Evolutionary conservation across 2,329 filamentous ascomycete genomes (phyloP), one percentile per base, ranked within the genome.

Genomic region (Cercospora zeae-maydis): DNA sequence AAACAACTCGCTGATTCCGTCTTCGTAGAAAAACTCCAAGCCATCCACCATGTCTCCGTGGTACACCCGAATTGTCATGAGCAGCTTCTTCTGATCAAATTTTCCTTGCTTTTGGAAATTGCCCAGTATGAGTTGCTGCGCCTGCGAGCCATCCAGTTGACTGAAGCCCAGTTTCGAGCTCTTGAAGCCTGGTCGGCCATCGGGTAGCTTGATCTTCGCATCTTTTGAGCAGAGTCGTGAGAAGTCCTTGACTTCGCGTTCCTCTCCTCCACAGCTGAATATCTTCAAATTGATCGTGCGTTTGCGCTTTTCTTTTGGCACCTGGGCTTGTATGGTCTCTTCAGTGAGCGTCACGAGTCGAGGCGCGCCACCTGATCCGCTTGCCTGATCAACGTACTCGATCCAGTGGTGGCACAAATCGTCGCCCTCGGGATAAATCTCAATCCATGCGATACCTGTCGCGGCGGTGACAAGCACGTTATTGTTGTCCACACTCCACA

Each of bases 21-120:
- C 92, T 72, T 98, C 93, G 73, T 96, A 98, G 63, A 90, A 82
- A 76, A 99, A 98, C 75, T 98, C 93, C 19, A 99, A 77, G 0
- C 95, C 95, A 74, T 96, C 89, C 11, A 98, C 74, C 3, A 88
- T 88, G 63, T 82, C 80, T 1, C 90, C 92, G 70, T 92, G 88
- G 72, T 92, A 96, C 13, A 96, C 82, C 63, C 86, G 84, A 61
- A 97, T 84, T 4, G 85, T 85, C 1, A 86, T 88, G 66, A 98
- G 80, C 31, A 96, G 83, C 66, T 92, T 89, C 58, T 57, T 64
- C 54, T 63, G 58, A 30, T 64, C 62, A 14, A 64, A 57, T 31
- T 61, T 61, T 45, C 59, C 59, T 30, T 86, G 89, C 66, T 87
- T 84, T 39, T 85, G 83, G 13, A 87, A 84, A 72, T 88, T 88